Conservation (phyloP, 2,329 filamentous ascomycete genomes). For the Ophiostoma sp. region DNA sequence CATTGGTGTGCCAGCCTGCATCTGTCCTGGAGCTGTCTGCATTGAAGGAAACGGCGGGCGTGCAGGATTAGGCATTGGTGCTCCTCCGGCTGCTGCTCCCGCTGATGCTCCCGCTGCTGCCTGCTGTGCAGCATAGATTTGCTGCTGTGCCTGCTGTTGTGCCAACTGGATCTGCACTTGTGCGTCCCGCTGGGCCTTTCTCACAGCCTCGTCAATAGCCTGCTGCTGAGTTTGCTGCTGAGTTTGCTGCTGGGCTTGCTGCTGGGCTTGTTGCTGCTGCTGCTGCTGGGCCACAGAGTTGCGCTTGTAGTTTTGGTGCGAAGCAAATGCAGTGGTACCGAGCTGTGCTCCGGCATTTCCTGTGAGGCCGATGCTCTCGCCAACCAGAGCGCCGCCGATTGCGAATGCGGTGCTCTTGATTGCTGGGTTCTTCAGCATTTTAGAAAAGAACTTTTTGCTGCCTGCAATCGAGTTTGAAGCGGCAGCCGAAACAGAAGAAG, state of each 20-base stretch:
- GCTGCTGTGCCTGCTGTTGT: constrained; percentile 14
- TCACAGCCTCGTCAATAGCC: constrained; percentile 5
- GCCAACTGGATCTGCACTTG: constrained; percentile 15
- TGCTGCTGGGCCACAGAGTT: constrained; percentile 6
- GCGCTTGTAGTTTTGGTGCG: constrained; percentile 20
- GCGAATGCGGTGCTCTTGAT: constrained; percentile 24
- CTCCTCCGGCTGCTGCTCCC: background rate
- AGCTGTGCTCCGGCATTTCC: constrained; percentile 20
- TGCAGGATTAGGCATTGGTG: background rate
- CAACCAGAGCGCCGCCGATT: constrained; percentile 22
- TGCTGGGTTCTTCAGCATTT: constrained; percentile 24
- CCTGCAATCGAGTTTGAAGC: background rate
- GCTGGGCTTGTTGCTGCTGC: background rate
- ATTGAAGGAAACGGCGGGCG: background rate
- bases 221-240: constrained; percentile 12
- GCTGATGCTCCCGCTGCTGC: background rate
- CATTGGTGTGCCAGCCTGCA: constrained; percentile 1
- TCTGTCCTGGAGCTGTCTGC: background rate
- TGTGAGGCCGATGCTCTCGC: constrained; percentile 20
- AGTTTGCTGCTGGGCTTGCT: background rate
- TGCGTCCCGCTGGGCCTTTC: constrained; percentile 16
- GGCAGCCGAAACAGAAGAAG: background rate
- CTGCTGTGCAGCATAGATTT: constrained; percentile 13
- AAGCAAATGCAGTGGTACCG: constrained; percentile 9
- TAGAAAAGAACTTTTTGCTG: constrained; percentile 20